Conservation (phyloP, 345 rosid genomes). For the Gossypioides kirkii region DNA sequence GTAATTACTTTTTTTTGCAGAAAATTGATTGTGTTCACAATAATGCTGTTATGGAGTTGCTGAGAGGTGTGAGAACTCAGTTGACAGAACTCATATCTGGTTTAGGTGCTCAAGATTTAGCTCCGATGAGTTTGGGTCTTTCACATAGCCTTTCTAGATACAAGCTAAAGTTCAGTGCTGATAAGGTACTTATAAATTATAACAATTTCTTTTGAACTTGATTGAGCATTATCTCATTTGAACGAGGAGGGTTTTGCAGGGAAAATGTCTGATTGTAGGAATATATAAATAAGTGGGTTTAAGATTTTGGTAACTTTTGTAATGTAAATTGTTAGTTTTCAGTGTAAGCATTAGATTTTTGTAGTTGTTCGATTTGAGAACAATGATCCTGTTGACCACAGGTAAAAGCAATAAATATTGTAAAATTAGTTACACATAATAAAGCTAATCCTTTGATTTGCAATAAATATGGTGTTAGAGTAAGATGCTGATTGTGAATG, state of each 20-base stretch:
- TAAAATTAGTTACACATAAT: neutral
- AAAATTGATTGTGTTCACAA: conserved; percentile 91
- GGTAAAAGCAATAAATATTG: neutral
- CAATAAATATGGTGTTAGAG: too few relatives aligned
- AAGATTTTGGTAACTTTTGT: neutral
- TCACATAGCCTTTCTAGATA: conserved; percentile 90
- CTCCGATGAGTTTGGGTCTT: conserved; percentile 93
- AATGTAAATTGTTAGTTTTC: neutral
- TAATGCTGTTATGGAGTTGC: conserved; percentile 83
- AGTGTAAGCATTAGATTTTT: neutral
- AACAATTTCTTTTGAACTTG: neutral
- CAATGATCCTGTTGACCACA: neutral
- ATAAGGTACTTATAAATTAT: conserved; percentile 47
- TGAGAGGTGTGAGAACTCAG: conserved; percentile 87
- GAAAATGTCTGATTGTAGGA: neutral
- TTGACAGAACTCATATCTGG: conserved; percentile 85
- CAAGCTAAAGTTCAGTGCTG: conserved; percentile 88
- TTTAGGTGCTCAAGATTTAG: conserved; percentile 67
- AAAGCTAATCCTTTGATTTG: neutral
- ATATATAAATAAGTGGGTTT: neutral
- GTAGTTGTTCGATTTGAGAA: neutral
- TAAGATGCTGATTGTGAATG: neutral
- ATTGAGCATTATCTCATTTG: neutral
- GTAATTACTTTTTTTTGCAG: conserved; percentile 33
- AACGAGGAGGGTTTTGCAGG: neutral